Percentiles rank a stretch among this genome's conserved stretches.
These are phyloP conservation scores for Chara braunii DNA, from an alignment of 139 green algal genomes.

Conservation along the genomic window DNA sequence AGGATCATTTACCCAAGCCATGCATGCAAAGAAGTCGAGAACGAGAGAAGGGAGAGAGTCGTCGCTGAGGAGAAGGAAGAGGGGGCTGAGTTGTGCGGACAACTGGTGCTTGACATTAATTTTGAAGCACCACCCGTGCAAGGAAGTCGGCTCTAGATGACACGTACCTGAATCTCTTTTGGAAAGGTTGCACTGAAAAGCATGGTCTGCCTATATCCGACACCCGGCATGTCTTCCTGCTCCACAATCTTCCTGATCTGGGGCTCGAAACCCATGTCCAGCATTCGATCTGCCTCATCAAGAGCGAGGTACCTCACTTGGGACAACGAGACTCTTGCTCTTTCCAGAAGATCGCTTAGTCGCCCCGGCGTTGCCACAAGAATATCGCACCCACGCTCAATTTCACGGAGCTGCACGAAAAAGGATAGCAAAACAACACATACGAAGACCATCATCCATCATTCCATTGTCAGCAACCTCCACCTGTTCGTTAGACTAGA, in stretches of 20 bases:
- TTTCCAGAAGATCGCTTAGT: constrained; percentile 87
- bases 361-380: constrained; percentile 91
- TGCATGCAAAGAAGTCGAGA: too few species aligned
- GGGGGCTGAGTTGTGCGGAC: too few species aligned
- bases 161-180: constrained; percentile 76
- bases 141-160: too few species aligned
- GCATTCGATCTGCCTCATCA: constrained; percentile 93
- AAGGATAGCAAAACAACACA: too few species aligned
- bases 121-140: too few species aligned
- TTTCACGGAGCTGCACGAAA: constrained; percentile 70
- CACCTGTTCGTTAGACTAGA: too few species aligned
- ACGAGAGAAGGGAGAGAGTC: too few species aligned
- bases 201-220: constrained; percentile 82
- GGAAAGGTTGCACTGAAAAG: constrained; percentile 96
- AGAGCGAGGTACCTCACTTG: constrained; percentile 70
- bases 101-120: too few species aligned
- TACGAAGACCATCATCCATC: too few species aligned
- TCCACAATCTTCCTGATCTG: constrained; percentile 66
- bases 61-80: too few species aligned
- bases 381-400: constrained; percentile 91
- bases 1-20: too few species aligned
- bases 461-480: too few species aligned
- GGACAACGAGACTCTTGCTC: constrained; percentile 68
- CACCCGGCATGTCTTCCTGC: constrained; percentile 72
- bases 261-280: constrained; percentile 98